phyloP scores from a whole-genome alignment of 2,329 filamentous ascomycete genomes.

The Claviceps cyperi region DNA sequence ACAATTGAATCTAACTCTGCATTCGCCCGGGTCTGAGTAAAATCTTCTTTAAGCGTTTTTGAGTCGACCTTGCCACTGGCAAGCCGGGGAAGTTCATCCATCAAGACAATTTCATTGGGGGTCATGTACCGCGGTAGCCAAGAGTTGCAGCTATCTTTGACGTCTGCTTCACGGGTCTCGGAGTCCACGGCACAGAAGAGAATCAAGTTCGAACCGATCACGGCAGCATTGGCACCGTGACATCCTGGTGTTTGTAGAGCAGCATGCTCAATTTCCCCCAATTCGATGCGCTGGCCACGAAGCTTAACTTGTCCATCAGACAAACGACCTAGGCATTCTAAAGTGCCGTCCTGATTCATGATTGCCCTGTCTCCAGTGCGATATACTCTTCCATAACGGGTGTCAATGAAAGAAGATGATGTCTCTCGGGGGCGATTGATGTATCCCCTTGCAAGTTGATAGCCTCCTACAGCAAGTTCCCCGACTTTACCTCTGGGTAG shows the following conservation, averaged over 20 bases:
- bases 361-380: constrained; percentile 74
- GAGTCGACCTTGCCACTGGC: constrained; percentile 76
- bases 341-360: constrained; percentile 47
- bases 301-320: constrained; percentile 74
- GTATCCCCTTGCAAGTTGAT: constrained; percentile 68
- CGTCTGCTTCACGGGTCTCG: constrained; percentile 17
- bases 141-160: constrained; percentile 46
- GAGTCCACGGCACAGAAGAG: constrained; percentile 52
- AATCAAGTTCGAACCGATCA: constrained; percentile 55
- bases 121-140: constrained; percentile 82
- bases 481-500: constrained; percentile 54
- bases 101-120: constrained; percentile 54
- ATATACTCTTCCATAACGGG: constrained; percentile 57
- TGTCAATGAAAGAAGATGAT: constrained; percentile 51
- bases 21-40: constrained; percentile 10
- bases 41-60: constrained; percentile 44
- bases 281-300: constrained; percentile 67
- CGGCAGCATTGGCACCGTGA: constrained; percentile 49
- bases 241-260: constrained; percentile 46
- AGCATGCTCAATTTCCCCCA: constrained; percentile 64
- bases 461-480: constrained; percentile 69
- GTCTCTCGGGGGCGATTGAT: constrained; percentile 71
- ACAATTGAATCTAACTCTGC: neutral
- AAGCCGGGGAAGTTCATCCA: constrained; percentile 54
- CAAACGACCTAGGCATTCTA: constrained; percentile 77